Percentiles rank a stretch among this genome's conserved stretches.
These are phyloP conservation scores for Pestalotiopsis sp. DNA, from an alignment of 2,329 filamentous ascomycete genomes.

Conservation along the genomic window DNA sequence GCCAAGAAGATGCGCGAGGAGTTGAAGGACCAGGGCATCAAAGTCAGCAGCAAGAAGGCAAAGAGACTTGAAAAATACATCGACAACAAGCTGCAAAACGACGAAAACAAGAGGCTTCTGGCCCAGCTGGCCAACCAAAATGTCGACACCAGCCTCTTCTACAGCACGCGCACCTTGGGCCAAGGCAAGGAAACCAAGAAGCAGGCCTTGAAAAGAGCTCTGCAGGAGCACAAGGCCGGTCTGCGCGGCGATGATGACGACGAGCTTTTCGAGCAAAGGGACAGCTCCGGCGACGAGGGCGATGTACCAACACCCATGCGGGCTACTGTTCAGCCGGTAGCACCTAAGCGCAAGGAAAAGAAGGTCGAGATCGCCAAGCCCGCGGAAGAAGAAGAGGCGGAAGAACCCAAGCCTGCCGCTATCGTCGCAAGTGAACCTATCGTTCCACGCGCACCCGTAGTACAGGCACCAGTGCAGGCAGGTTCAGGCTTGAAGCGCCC, in stretches of 20 bases:
- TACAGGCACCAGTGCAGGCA: conserved; percentile 29
- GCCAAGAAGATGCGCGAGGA: conserved; percentile 60
- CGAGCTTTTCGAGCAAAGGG: conserved; percentile 49
- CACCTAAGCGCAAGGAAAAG: neutral
- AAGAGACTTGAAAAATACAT: conserved; percentile 71
- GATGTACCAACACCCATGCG: neutral
- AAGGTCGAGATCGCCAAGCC: neutral
- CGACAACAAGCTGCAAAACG: conserved; percentile 91
- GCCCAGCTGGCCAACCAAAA: conserved; percentile 79
- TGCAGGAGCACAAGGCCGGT: conserved; percentile 67
- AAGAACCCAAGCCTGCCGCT: conserved; percentile 13
- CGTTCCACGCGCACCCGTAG: neutral
- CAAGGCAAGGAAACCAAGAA: conserved; percentile 71
- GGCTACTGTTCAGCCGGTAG: neutral
- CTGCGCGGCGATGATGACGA: conserved; percentile 56
- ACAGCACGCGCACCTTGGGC: conserved; percentile 77
- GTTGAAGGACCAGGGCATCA: conserved; percentile 50
- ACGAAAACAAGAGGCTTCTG: conserved; percentile 83
- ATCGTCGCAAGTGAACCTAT: conserved; percentile 9
- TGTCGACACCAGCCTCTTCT: conserved; percentile 79
- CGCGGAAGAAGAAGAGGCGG: neutral
- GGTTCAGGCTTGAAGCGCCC: conserved; percentile 88
- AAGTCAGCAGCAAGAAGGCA: conserved; percentile 66
- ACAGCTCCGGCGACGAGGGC: conserved; percentile 1
- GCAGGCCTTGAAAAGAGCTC: conserved; percentile 64